Conservation (phyloP, 768 basidiomycete genomes). For the Mycena belliarum region DNA sequence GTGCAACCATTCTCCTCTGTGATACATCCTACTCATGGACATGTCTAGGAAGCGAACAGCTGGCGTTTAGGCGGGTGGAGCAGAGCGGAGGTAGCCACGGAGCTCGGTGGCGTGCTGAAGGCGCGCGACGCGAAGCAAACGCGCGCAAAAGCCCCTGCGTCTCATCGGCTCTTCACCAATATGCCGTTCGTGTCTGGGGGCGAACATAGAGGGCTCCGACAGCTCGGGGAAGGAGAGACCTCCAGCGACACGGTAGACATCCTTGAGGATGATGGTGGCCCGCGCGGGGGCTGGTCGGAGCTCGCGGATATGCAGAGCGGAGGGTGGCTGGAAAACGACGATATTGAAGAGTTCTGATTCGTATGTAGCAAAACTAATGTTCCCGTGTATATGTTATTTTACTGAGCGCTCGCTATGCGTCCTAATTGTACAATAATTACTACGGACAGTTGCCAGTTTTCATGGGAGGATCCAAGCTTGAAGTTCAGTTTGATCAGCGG, state of each 20-base stretch:
- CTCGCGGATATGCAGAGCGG: conserved; percentile 31
- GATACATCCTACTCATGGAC: background rate
- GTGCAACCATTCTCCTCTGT: background rate
- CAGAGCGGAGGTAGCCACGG: conserved; percentile 49
- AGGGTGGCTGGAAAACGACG: conserved; percentile 30
- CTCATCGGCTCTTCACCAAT: conserved; percentile 54
- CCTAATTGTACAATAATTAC: too few species aligned
- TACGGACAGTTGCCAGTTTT: too few species aligned
- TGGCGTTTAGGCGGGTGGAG: conserved; percentile 41
- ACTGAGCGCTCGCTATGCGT: too few species aligned
- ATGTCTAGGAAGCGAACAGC: conserved; percentile 1
- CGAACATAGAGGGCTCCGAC: conserved; percentile 32
- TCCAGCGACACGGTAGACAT: conserved; percentile 19
- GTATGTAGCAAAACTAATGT: too few species aligned
- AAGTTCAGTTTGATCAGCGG: too few species aligned
- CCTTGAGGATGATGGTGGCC: conserved; percentile 14
- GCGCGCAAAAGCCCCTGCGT: conserved; percentile 26
- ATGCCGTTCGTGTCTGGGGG: conserved; percentile 46
- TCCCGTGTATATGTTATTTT: too few species aligned
- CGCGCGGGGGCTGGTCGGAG: conserved; percentile 16
- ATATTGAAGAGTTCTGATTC: conserved; percentile 30
- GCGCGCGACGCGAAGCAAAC: conserved; percentile 37
- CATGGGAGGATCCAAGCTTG: too few species aligned
- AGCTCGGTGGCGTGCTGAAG: conserved; percentile 61
- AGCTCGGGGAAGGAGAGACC: conserved; percentile 36